Percentiles rank a stretch among this genome's conserved stretches.
Conservation (phyloP, 2,329 filamentous ascomycete species). For the Westerdykella aurantiaca region DNA sequence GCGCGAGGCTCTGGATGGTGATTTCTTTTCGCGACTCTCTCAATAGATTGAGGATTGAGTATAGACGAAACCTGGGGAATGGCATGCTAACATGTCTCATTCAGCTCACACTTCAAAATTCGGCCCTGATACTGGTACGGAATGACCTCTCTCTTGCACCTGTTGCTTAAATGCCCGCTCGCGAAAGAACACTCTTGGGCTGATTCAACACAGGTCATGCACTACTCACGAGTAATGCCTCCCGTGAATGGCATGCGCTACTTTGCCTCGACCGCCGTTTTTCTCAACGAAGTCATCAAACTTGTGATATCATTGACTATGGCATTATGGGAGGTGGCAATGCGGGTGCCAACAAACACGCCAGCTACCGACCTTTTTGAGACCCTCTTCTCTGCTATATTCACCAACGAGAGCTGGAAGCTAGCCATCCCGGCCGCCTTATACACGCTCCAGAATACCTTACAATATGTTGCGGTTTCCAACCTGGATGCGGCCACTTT, state of each 20-base stretch:
- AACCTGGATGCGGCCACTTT: slow-evolving; percentile 91
- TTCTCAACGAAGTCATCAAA: slow-evolving; percentile 90
- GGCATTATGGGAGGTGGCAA: slow-evolving; percentile 80
- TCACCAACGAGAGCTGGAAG: slow-evolving; percentile 91
- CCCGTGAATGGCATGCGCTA: slow-evolving; percentile 76
- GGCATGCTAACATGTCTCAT: neutral
- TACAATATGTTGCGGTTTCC: slow-evolving; percentile 86
- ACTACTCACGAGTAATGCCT: slow-evolving; percentile 95
- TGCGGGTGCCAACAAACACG: slow-evolving; percentile 68
- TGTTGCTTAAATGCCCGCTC: slow-evolving; percentile 1
- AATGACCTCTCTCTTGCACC: slow-evolving; percentile 18
- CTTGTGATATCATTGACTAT: slow-evolving; percentile 79
- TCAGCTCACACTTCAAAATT: slow-evolving; percentile 75
- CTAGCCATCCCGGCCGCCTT: slow-evolving; percentile 80
- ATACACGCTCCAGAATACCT: slow-evolving; percentile 87
- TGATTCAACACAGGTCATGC: slow-evolving; percentile 62
- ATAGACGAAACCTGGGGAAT: neutral
- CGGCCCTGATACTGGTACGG: slow-evolving; percentile 63
- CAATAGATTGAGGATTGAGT: too few relatives aligned
- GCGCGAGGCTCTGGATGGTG: too few relatives aligned
- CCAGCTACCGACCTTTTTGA: slow-evolving; percentile 74
- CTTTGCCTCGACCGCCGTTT: slow-evolving; percentile 87
- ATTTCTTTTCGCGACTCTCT: too few relatives aligned
- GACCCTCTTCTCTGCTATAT: slow-evolving; percentile 73
- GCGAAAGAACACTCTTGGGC: slow-evolving; percentile 2